These are phyloP conservation scores for Penicillium frequentans DNA, from an alignment of 2,329 filamentous ascomycete genomes.

Conservation along the genomic window DNA sequence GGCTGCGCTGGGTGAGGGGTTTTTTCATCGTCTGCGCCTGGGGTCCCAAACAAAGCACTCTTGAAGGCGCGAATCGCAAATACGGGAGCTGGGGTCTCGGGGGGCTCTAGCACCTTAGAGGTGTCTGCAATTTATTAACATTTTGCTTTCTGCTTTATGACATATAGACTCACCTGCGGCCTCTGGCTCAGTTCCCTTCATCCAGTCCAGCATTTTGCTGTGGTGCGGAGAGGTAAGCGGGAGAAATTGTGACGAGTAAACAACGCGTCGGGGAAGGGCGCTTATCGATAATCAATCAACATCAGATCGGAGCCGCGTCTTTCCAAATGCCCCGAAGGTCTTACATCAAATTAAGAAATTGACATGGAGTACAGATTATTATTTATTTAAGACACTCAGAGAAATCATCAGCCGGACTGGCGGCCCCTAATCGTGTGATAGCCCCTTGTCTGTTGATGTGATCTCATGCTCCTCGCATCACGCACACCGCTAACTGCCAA, in stretches of 20 bases:
- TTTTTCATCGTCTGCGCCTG: conserved; percentile 50
- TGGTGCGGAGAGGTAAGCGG: conserved; percentile 1
- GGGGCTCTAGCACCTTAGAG: conserved; percentile 59
- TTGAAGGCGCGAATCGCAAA: conserved; percentile 69
- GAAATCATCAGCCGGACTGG: neutral
- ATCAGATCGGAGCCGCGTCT: neutral
- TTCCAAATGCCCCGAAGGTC: neutral
- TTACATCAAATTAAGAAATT: neutral
- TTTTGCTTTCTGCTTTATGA: neutral
- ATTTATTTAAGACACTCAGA: neutral
- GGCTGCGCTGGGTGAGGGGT: conserved; percentile 16
- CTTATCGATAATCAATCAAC: conserved; percentile 14
- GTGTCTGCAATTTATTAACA: conserved; percentile 24
- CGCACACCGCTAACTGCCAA: neutral
- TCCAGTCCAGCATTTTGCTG: conserved; percentile 25
- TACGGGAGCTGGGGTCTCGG: conserved; percentile 65
- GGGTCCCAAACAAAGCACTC: conserved; percentile 64
- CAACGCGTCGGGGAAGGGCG: conserved; percentile 15
- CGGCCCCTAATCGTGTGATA: neutral
- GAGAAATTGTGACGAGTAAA: conserved; percentile 15
- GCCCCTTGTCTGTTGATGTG: neutral
- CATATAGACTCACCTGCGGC: conserved; percentile 15
- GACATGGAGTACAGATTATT: neutral
- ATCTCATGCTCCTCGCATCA: conserved; percentile 1
- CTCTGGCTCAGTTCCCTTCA: conserved; percentile 21